Conservation (phyloP, 768 basidiomycete genomes). For the Dacryopinax spathularia region DNA sequence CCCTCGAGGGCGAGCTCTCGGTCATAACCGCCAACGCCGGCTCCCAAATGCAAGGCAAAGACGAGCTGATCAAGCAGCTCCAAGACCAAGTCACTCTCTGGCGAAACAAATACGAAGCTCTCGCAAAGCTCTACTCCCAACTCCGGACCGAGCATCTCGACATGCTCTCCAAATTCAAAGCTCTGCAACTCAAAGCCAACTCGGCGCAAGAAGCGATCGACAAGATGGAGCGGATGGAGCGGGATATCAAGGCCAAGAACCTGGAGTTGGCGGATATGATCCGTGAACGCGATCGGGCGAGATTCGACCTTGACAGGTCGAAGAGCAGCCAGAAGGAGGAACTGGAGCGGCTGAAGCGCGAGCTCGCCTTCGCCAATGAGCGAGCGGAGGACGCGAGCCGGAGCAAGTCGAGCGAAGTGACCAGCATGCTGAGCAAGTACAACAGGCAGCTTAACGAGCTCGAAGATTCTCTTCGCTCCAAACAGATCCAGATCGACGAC, state of each 20-base stretch:
- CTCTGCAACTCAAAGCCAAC: constrained; percentile 92
- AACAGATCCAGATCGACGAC: constrained; percentile 95
- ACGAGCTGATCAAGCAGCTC: constrained; percentile 86
- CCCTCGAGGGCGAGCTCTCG: constrained; percentile 75
- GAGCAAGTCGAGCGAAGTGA: constrained; percentile 86
- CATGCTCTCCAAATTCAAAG: constrained; percentile 92
- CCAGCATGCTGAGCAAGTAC: constrained; percentile 75
- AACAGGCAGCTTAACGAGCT: constrained; percentile 91
- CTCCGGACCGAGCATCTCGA: constrained; percentile 94
- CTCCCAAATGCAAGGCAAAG: constrained; percentile 80
- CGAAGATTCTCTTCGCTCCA: constrained; percentile 84
- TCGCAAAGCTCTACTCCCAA: constrained; percentile 97
- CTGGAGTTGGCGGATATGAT: constrained; percentile 98
- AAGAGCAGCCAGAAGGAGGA: constrained; percentile 93
- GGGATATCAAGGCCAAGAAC: constrained; percentile 97
- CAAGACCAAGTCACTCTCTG: constrained; percentile 94
- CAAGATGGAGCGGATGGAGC: constrained; percentile 97
- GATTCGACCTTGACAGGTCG: constrained; percentile 87
- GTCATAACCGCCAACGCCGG: constrained; percentile 61
- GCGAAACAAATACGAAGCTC: constrained; percentile 97
- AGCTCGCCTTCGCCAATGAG: constrained; percentile 89
- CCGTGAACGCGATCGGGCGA: constrained; percentile 85
- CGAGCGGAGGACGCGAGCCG: constrained; percentile 89
- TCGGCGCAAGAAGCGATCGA: constrained; percentile 97
- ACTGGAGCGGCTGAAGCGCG: constrained; percentile 77